Evolutionary conservation across 192 early-diverging fungal species (phyloP).

Genomic region (Umbelopsis sp.): DNA sequence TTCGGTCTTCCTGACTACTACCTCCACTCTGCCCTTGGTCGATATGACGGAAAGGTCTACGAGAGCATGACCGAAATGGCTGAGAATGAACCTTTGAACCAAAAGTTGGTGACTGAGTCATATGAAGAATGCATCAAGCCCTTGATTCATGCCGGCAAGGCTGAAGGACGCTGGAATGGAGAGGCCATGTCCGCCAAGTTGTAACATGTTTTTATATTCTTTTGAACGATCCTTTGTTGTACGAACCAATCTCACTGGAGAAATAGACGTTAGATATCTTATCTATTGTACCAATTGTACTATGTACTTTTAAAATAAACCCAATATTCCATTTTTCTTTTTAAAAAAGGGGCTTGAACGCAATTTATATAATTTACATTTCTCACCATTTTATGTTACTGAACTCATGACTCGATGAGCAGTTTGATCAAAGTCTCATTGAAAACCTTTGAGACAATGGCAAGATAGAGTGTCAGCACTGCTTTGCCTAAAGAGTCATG

Average conservation of each 20-base stretch:
- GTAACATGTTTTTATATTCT: neutral
- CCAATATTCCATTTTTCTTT: too few relatives aligned
- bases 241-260: neutral
- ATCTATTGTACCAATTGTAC: neutral
- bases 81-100: constrained; percentile 75
- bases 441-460: too few relatives aligned
- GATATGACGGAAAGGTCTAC: constrained; percentile 80
- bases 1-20: constrained; percentile 77
- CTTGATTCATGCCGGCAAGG: constrained; percentile 30
- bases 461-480: too few relatives aligned
- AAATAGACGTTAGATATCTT: neutral
- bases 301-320: neutral
- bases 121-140: constrained; percentile 55
- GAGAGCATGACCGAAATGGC: constrained; percentile 77
- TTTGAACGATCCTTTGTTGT: neutral
- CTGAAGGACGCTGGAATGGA: constrained; percentile 20
- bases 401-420: too few relatives aligned
- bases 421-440: too few relatives aligned
- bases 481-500: too few relatives aligned
- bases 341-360: too few relatives aligned
- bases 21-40: constrained; percentile 77
- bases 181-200: constrained; percentile 29
- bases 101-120: constrained; percentile 57
- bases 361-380: too few relatives aligned
- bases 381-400: too few relatives aligned